phyloP scores from a whole-genome alignment of 352 stramenopile genomes.

The Phytopythium sindhum region DNA sequence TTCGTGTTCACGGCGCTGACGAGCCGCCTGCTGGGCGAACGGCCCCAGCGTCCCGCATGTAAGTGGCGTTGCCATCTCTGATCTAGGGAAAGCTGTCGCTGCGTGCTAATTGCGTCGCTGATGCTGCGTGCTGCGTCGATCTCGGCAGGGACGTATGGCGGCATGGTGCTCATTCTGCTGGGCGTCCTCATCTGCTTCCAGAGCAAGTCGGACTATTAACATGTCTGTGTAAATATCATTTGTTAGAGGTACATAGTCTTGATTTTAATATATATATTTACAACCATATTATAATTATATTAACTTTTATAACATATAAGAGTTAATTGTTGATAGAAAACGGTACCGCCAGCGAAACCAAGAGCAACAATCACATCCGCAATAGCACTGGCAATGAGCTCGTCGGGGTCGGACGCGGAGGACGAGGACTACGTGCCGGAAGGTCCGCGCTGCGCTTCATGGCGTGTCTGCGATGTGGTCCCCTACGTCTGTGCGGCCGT shows the following conservation, averaged over 20 bases:
- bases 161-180: constrained; percentile 58
- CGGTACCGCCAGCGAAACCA: neutral
- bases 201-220: constrained; percentile 28
- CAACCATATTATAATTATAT: too few species aligned
- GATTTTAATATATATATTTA: neutral
- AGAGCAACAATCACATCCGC: constrained; percentile 7
- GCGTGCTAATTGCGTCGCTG: neutral
- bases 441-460: constrained; percentile 19
- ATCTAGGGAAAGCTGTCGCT: neutral
- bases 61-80: constrained; percentile 13
- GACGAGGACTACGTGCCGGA: constrained; percentile 72
- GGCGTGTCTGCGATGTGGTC: neutral
- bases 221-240: neutral
- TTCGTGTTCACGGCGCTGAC: constrained; percentile 88
- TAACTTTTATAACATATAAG: neutral
- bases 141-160: constrained; percentile 47
- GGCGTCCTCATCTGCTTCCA: constrained; percentile 69
- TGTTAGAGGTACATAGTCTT: neutral
- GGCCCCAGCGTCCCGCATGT: constrained; percentile 65
- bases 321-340: neutral
- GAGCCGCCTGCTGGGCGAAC: constrained; percentile 71
- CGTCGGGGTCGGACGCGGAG: constrained; percentile 46
- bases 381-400: constrained; percentile 42
- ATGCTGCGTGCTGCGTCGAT: neutral
- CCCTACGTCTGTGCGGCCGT: neutral